A percentile compares a stretch with the other conserved stretches of the same genome.
Evolutionary conservation across 2,329 filamentous ascomycete species (phyloP).

Genomic region (Allantophomopsis lycopodina): DNA sequence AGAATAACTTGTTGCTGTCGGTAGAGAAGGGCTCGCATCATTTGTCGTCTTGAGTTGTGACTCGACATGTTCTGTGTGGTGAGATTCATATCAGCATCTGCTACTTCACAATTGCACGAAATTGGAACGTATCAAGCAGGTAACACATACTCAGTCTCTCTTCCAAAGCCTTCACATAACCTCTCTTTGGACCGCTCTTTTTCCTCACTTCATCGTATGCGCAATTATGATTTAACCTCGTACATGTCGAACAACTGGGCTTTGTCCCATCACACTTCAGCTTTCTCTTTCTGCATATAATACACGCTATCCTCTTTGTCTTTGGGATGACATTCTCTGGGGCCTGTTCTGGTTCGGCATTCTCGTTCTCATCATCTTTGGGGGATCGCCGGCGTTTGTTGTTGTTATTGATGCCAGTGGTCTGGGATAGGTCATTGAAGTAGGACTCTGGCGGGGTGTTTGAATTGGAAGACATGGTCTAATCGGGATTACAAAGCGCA

Average conservation of each 20-base stretch:
- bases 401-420: constrained; percentile 8
- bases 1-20: constrained; percentile 7
- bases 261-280: constrained; percentile 55
- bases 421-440: constrained; percentile 41
- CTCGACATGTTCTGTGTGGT: constrained; percentile 70
- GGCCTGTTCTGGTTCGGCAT: constrained; percentile 23
- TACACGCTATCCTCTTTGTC: constrained; percentile 88
- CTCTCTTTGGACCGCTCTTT: constrained; percentile 59
- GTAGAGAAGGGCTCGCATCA: constrained; percentile 5
- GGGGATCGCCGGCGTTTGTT: constrained; percentile 19
- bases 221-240: constrained; percentile 49
- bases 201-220: constrained; percentile 56
- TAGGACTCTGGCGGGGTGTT: constrained; percentile 28
- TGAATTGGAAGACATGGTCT: constrained; percentile 16
- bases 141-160: constrained; percentile 67
- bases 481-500: too few relatives aligned
- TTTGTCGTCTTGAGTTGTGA: constrained; percentile 59
- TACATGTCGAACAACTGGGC: constrained; percentile 55
- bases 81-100: constrained; percentile 24
- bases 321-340: constrained; percentile 51
- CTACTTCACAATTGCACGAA: constrained; percentile 17
- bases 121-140: neutral
- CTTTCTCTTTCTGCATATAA: constrained; percentile 87
- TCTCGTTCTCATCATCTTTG: constrained; percentile 12
- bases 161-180: constrained; percentile 63